phyloP scores from a whole-genome alignment of 139 green algal genomes.

The Micractinium conductrix region DNA sequence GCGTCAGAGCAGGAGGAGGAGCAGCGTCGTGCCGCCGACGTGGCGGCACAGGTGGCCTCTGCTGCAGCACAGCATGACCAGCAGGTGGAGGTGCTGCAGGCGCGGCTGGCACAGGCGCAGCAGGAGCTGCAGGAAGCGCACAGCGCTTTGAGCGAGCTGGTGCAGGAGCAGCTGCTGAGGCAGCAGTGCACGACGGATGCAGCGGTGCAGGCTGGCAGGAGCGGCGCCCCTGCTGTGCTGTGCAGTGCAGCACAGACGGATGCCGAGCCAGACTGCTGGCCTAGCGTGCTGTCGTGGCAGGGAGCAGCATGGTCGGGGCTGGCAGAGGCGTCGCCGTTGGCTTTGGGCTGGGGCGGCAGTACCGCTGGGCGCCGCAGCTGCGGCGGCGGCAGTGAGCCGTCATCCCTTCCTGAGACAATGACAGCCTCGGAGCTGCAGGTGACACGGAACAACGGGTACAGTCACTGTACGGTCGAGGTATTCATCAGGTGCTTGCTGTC shows the following conservation, averaged over 20 bases:
- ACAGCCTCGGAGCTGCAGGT: constrained; percentile 15
- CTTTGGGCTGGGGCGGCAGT: not conserved
- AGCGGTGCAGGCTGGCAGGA: not conserved
- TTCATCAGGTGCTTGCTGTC: too few relatives aligned
- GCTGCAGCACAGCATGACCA: not conserved
- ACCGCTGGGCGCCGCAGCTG: too few relatives aligned
- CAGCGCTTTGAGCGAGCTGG: not conserved
- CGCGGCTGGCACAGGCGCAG: constrained; percentile 1
- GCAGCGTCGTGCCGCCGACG: not conserved
- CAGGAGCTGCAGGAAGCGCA: constrained; percentile 2
- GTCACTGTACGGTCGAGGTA: too few relatives aligned
- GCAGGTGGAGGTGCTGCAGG: not conserved
- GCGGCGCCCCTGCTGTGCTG: not conserved
- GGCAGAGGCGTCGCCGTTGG: too few relatives aligned
- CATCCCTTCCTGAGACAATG: not conserved
- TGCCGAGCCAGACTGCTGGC: too few relatives aligned
- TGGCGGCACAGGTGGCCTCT: not conserved
- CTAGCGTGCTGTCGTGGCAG: too few relatives aligned
- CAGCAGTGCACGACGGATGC: not conserved
- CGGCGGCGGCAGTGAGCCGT: not conserved
- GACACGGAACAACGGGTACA: too few relatives aligned
- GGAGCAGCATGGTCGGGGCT: too few relatives aligned
- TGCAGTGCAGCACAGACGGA: not conserved
- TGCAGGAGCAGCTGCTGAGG: not conserved
- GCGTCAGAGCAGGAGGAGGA: constrained; percentile 2